Base-by-base conservation (phyloP, 495 filamentous ascomycete genomes). In the Aspergillus bridgeri region DNA sequence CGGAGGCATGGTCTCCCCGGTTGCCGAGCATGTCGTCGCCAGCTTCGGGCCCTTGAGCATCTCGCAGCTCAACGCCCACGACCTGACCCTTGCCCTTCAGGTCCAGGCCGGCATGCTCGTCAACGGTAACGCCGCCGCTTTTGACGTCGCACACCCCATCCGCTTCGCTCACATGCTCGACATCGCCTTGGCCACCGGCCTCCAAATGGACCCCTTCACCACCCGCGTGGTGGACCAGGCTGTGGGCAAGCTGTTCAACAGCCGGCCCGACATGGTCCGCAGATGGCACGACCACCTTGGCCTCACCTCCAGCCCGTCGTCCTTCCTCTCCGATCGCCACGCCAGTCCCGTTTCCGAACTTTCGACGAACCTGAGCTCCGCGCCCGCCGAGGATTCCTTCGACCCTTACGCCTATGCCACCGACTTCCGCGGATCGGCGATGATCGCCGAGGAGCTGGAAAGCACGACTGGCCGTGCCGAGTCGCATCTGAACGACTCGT, bases 381-480 rank as follows among this genome's bases (percentile, higher is more conserved):
- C 82, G 13, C 75, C 80, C 44, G 81, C 78, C 53, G 85, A 92
- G 58, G 92, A 97, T 57, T 86, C 84, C 3, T 92, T 85, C 64
- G 94, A 98, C 65, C 94, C 94, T 0, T 96, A 98, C 67, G 88
- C 86, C 23, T 83, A 88, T 59, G 91, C 83, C 50, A 95, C 90
- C 54, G 94, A 98, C 72, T 90, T 93, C 78, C 90, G 89, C 63
- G 92, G 90, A 23, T 98, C 94, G 20, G 84, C 89, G 19, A 79
- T 90, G 52, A 97, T 98, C 65, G 88, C 89, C 17, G 91, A 96
- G 51, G 84, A 89, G 60, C 81, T 98, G 43, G 94, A 97, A 69
- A 82, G 79, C 57, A 83, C 85, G 62, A 81, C 83, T 56, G 86
- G 88, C 46, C 76, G 78, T 17, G 83, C 84, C 59, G 84, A 81